Base-by-base conservation (phyloP, 148 eudicot genomes). In the Polygonum maritimum region DNA sequence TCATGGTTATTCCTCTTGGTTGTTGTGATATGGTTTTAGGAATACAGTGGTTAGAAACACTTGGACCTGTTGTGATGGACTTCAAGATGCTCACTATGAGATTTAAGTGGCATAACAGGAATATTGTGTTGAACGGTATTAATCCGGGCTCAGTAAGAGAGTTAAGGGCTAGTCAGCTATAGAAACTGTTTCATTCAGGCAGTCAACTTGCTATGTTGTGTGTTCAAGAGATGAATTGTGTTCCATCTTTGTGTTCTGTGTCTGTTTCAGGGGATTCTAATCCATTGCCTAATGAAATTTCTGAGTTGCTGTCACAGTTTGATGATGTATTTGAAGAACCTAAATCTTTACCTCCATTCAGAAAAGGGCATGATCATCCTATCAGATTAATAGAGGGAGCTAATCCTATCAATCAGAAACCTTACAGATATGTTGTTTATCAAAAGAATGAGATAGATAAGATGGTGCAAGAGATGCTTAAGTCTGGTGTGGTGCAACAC, bases 11-110 rank as follows among this genome's bases (percentile, higher is more conserved):
- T 0, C 69, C 76, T 5, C 19, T 78, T 18, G 76, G 72, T 13
- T 31, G 62, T 2, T 45, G 80, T 78, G 73, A 78, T 36, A 45
- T 78, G 15, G 69, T 62, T 0, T 62, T 62, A 5, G 31, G 69
- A 21, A 12, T 62, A 1, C 35, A 62, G 2, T 62, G 69, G 69
- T 7, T 62, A 21, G 31, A 10, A 5, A 62, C 31, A 3, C 6
- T 62, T 5, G 69, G 69, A 0, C 33, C 0, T 1, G n/a, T 62
- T 3, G 21, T 19, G 3, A 19, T 3, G 69, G 69, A 62, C 21
- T 62, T 62, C 7, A 18, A 62, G n/a, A 62, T 19, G 33, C 2
- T 62, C 0, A 0, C 15, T 2, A 62, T 62, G 69, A 15, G 8
- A 21, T 62, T 62, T 4, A 12, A 74, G 0, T 5, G 2, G 2